Conservation (phyloP, 2,329 filamentous ascomycete species). For the Botrytis deweyae region DNA sequence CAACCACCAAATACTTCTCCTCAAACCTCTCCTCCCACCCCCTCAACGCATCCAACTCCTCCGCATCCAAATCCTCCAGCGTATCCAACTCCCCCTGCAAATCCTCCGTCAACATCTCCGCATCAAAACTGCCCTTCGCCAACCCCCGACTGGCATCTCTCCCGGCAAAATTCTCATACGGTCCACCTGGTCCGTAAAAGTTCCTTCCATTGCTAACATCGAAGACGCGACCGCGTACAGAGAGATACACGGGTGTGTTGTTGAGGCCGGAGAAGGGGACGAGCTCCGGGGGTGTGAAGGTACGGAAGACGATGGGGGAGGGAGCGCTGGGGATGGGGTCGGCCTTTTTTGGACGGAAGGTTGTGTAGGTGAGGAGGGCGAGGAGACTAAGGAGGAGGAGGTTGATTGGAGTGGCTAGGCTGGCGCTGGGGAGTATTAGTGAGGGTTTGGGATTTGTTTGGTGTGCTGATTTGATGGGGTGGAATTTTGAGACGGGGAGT, state of each 20-base stretch:
- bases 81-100: constrained; percentile 79
- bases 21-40: constrained; percentile 93
- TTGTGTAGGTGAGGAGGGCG: constrained; percentile 57
- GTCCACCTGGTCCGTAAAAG: constrained; percentile 94
- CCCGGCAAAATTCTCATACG: constrained; percentile 95
- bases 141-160: constrained; percentile 85
- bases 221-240: constrained; percentile 88
- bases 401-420: constrained; percentile 58
- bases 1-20: constrained; percentile 95
- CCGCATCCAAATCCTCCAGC: constrained; percentile 66
- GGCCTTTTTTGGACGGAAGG: constrained; percentile 48
- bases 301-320: constrained; percentile 45
- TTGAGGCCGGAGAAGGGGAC: constrained; percentile 79
- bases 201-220: constrained; percentile 84
- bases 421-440: constrained; percentile 26
- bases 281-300: constrained; percentile 54
- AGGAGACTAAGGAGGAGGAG: constrained; percentile 56
- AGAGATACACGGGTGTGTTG: constrained; percentile 76
- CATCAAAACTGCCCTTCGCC: constrained; percentile 88
- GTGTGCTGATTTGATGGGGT: background rate
- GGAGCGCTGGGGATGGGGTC: constrained; percentile 35
- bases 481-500: background rate
- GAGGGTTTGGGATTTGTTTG: background rate
- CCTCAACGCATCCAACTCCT: constrained; percentile 78
- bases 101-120: constrained; percentile 92